phyloP scores from a whole-genome alignment of 2,329 filamentous ascomycete genomes.

The Exophiala aquamarina region DNA sequence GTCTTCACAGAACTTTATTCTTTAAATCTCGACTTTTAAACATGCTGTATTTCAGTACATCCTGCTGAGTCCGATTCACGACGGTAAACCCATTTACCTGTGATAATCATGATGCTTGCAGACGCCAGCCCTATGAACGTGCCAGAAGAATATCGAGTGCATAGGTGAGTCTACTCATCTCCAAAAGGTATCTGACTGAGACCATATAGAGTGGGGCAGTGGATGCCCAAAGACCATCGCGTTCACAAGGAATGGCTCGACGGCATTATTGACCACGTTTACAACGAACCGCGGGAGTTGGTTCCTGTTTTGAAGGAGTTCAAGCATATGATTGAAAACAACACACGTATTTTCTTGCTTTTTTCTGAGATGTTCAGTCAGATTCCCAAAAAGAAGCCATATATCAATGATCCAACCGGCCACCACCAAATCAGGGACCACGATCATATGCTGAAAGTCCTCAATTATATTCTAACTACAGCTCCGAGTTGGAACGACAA shows the following conservation, averaged over 20 bases:
- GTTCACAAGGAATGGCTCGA: conserved; percentile 65
- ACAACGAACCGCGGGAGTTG: conserved; percentile 51
- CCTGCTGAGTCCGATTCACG: no score
- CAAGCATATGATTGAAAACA: conserved; percentile 63
- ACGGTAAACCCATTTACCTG: no score
- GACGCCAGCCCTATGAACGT: no score
- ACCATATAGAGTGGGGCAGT: conserved; percentile 51
- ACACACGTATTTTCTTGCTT: conserved; percentile 65
- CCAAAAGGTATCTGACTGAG: no score
- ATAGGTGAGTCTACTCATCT: no score
- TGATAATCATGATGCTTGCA: no score
- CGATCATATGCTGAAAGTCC: conserved; percentile 63
- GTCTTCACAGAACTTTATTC: no score
- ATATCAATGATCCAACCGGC: conserved; percentile 62
- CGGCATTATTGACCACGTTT: conserved; percentile 55
- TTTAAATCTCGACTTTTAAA: no score
- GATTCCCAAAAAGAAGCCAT: conserved; percentile 61
- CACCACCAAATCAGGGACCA: conserved; percentile 65
- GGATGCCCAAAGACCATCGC: conserved; percentile 65
- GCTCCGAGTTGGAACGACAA: conserved; percentile 44
- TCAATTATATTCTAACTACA: conserved; percentile 56
- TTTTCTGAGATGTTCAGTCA: conserved; percentile 69
- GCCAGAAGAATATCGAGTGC: no score
- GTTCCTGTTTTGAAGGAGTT: conserved; percentile 65
- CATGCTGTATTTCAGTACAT: no score